Base-by-base conservation (phyloP, 306 rosid genomes). In the Hippophae gyantsensis region DNA sequence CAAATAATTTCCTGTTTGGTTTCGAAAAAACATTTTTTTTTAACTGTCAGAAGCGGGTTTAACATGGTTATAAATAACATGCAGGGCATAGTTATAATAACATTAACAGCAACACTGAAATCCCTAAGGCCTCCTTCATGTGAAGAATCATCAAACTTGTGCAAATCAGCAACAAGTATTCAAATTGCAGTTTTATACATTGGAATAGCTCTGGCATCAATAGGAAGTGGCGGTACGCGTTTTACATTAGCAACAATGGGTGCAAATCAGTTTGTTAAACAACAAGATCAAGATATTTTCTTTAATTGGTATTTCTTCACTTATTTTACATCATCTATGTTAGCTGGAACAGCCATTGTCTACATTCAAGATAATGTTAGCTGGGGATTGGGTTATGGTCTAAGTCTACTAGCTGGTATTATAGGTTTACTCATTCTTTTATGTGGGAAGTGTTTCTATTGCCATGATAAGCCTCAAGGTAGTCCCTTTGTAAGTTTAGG, bases 301-400 rank as follows among this genome's bases (percentile, higher is more conserved):
- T 82, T 79, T 61, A 79, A 76, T 60, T 79, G 84, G 84, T 82
- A 42, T 61, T 79, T 79, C 62, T 55, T 78, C 14, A 26, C 71
- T 1, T 1, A 54, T 26, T 73, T 67, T 47, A 0, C 52, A 9
- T n/a, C 58, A 6, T 14, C 76, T 43, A 9, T 71, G 3, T 42
- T 43, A 14, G 66, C 72, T 27, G 3, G 43, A 8, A 73, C 76
- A 2, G 68, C 52, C 46, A 9, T 76, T 65, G 66, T 82, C 6
- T 79, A 76, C 43, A 41, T 79, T 42, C 65, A 82, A 9, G 80
- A 72, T 53, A 58, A 60, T 6, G 62, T 77, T 41, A 67, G 77
- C 52, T 76, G 78, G 85, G 56, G 23, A 13, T 64, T 66, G 43
- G 85, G 81, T 2, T 74, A 65, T 50, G 79, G 81, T 10, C 10